Conservation (phyloP, 2,329 filamentous ascomycete species). For the Juglanconis oblonga region DNA sequence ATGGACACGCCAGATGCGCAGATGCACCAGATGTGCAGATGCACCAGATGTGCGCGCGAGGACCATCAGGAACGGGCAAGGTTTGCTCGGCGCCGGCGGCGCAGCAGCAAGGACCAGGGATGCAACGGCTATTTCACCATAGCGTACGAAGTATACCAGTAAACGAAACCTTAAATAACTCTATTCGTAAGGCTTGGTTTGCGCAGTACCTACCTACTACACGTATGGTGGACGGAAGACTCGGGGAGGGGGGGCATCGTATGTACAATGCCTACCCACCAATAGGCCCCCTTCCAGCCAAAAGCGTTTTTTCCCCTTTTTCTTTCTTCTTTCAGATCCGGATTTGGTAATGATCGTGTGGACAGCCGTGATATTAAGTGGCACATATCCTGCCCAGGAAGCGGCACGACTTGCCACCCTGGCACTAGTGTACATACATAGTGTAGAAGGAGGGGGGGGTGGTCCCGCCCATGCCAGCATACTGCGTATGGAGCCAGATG, state of each 20-base stretch:
- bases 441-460: too few species aligned
- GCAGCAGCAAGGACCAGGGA: not conserved
- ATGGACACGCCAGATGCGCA: constrained; percentile 6
- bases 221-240: too few species aligned
- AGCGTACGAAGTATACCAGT: not conserved
- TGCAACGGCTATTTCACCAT: not conserved
- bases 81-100: not conserved
- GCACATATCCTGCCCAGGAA: not conserved
- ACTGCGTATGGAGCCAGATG: not conserved
- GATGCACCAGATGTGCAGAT: not conserved
- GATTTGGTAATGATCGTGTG: not conserved
- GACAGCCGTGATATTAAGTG: constrained; percentile 13
- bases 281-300: too few species aligned
- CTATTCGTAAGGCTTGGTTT: too few species aligned
- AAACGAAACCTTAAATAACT: too few species aligned
- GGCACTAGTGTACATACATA: not conserved
- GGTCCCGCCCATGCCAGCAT: not conserved
- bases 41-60: not conserved
- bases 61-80: constrained; percentile 8
- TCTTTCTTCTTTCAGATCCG: too few species aligned
- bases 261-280: too few species aligned
- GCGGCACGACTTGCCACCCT: not conserved
- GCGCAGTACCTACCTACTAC: too few species aligned
- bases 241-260: too few species aligned
- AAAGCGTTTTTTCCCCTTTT: too few species aligned